Evolutionary conservation across 495 filamentous ascomycete species (phyloP), one percentile per base, ranked within the genome.

Genomic region (Annulohypoxylon bovei): DNA sequence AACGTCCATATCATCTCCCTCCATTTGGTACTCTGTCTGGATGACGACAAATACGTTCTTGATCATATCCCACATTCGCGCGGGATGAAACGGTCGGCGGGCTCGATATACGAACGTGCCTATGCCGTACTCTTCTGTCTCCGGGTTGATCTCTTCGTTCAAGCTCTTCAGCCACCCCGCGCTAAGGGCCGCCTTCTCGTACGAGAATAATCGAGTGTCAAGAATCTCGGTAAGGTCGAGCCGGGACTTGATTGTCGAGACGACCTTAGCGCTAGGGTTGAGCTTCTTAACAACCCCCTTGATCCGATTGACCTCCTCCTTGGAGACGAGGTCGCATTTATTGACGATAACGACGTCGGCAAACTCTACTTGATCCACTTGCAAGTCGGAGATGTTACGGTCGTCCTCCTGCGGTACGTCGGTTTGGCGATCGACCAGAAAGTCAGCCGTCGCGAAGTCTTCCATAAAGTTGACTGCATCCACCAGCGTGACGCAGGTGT

Each of bases 311-410:
- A 77, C 70, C 7, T 77, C 80, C 12, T 78, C 68, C 62, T 78
- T 68, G 25, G 82, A 53, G 76, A 79, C 77, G 8, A 77, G 47
- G 30, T 79, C 75, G 25, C 62, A 70, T 75, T 89, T 89, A 70
- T 89, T 88, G 30, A 88, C 65, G 28, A 89, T 78, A 11, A 89
- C 76, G 2, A 89, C 85, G 55, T 89, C 85, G 4, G 87, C 86
- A 59, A 89, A 89, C 70, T 89, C 87, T 46, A 89, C 86, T 65
- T 89, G 87, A 59, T 89, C 87, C 0, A 88, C 85, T 77, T 88
- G 85, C 1, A 88, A 80, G 56, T 89, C 85, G 11, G 86, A 87
- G 44, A 88, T 86, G 0, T 86, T 88, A 3, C 86, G 81, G 35
- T 89, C 86, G 52, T 89, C 87, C 61, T 89, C 87, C 0, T 81